Conservation (phyloP, 805 yeast genomes). For the Wickerhamomyces canadensis region DNA sequence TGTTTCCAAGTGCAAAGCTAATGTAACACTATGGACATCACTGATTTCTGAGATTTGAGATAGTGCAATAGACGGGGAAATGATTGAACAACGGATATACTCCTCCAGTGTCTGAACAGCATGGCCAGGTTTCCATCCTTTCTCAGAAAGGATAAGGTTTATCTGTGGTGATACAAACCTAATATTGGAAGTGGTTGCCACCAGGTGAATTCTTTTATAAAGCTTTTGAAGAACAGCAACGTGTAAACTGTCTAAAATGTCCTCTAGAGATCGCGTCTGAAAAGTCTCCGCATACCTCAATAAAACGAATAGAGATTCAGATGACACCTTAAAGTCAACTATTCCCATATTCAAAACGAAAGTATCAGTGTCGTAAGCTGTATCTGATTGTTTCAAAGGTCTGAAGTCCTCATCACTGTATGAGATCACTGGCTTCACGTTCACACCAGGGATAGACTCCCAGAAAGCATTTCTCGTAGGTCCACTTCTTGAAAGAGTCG, state of each 20-base stretch:
- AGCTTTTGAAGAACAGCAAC: constrained; percentile 46
- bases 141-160: constrained; percentile 33
- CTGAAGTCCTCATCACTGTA: constrained; percentile 17
- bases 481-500: too few species aligned
- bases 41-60: constrained; percentile 11
- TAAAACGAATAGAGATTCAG: constrained; percentile 35
- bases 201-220: constrained; percentile 26
- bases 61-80: constrained; percentile 20
- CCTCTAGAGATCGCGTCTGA: constrained; percentile 35
- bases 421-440: constrained; percentile 9
- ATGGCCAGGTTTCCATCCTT: constrained; percentile 12
- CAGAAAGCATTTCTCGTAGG: constrained; percentile 1
- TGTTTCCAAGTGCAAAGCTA: constrained; percentile 16
- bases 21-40: constrained; percentile 9
- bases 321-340: constrained; percentile 41
- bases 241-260: constrained; percentile 62
- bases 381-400: constrained; percentile 25
- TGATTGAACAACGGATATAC: constrained; percentile 7
- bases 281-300: constrained; percentile 31
- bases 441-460: constrained; percentile 15
- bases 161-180: constrained; percentile 45
- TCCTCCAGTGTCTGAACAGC: constrained; percentile 15
- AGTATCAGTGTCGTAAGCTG: constrained; percentile 46
- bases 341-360: constrained; percentile 50
- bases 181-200: constrained; percentile 34